These are phyloP conservation scores for Tanozyma kutaoensis DNA, from an alignment of 805 yeast species.

Conservation along the genomic window DNA sequence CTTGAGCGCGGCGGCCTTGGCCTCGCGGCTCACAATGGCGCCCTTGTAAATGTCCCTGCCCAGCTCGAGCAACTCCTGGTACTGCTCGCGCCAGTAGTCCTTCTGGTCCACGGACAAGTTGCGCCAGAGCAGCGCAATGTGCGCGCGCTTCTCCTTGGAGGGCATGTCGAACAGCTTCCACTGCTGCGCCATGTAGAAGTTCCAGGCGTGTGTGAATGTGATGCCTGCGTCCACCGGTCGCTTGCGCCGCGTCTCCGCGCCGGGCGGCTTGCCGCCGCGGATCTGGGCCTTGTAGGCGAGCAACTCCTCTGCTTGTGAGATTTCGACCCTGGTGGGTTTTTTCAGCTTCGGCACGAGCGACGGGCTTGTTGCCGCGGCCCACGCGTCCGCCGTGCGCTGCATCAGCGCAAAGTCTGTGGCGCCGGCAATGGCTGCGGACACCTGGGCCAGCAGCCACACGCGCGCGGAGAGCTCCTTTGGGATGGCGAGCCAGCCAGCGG, in stretches of 20 bases:
- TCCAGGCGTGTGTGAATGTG: conserved; percentile 22
- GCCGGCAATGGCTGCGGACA: conserved; percentile 2
- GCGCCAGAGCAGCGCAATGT: conserved; percentile 12
- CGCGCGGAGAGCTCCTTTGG: conserved; percentile 7
- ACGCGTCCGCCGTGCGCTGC: conserved; percentile 5
- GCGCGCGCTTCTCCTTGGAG: conserved; percentile 5
- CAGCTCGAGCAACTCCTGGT: conserved; percentile 10
- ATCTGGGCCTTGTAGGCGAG: conserved; percentile 11
- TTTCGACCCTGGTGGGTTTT: conserved; percentile 5
- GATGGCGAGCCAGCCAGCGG: conserved; percentile 11
- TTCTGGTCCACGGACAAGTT: conserved; percentile 12
- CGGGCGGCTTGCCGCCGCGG: conserved; percentile 6
- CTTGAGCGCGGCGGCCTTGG: conserved; percentile 7
- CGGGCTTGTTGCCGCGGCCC: conserved; percentile 6
- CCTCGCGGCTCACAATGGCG: conserved; percentile 13
- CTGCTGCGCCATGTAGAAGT: conserved; percentile 13
- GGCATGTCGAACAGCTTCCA: conserved; percentile 6
- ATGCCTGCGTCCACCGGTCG: conserved; percentile 3
- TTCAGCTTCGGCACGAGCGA: conserved; percentile 4
- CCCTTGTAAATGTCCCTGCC: conserved; percentile 19
- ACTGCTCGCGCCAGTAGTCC: conserved; percentile 14
- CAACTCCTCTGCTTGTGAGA: conserved; percentile 6
- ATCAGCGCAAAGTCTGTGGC: conserved; percentile 1
- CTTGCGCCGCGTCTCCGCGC: conserved; percentile 1
- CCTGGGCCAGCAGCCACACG: conserved; percentile 8